Evolutionary conservation across 768 basidiomycete species (phyloP), one percentile per base, ranked within the genome.

Genomic region (Russula sp.): DNA sequence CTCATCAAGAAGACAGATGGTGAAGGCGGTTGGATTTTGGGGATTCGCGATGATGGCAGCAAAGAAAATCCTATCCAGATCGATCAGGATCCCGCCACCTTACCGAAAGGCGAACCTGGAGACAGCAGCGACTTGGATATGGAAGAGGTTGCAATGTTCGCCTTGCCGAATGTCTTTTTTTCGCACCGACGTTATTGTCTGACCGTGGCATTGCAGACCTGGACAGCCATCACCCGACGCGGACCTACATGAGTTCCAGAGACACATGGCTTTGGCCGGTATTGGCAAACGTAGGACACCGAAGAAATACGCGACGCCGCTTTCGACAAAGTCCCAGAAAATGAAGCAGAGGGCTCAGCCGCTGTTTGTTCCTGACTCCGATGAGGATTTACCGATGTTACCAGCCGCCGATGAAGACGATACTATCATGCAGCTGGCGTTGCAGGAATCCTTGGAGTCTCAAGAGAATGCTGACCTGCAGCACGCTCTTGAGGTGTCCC

Each of bases 11-110:
- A 97, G 70, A 87, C 92, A 67, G 88, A 88, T 38, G 84, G 77
- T 18, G 86, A 83, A 24, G 94, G 95, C 2, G 97, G 97, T 1
- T 99, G 97, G 96, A 86, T 95, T 46, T 78, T 99, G 20, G 96
- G 96, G 4, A 88, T 98, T 48, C 81, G 90, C 54, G 92, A 97
- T 69, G 84, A 90, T 57, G 94, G 95, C 20, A 92, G 90, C 8
- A 81, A 80, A 63, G 81, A 85, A 55, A 92, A 92, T 68, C 95
- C 95, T 6, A 98, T 98, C 63, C 83, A 87, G 59, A 83, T 98
- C 61, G 92, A 95, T 70, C 81, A 82, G 46, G 84, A 88, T n/a
- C 74, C 78, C 18, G 73, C 78, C 18, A 72, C 70, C 40, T 69
- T 67, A 58, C 65, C 67, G 62, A 71, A 62, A 51, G 73, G 49